phyloP scores from a whole-genome alignment of 2,329 filamentous ascomycete species.

The Cadophora luteo-olivacea region DNA sequence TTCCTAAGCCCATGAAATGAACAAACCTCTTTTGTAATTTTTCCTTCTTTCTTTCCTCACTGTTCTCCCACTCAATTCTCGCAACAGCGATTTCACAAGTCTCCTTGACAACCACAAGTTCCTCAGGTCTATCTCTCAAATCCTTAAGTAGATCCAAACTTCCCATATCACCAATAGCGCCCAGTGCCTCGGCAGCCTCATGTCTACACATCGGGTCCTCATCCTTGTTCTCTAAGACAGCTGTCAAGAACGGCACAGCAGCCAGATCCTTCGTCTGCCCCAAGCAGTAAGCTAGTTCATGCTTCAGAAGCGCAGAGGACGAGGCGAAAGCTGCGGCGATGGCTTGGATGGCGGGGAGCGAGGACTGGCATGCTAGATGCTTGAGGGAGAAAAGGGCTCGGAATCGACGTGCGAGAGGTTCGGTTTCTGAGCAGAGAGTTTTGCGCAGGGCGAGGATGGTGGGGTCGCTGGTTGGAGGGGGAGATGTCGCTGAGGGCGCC shows the following conservation, averaged over 20 bases:
- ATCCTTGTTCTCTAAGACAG: constrained; percentile 76
- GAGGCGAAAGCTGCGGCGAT: constrained; percentile 89
- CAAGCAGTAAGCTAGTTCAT: constrained; percentile 96
- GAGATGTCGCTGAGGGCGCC: constrained; percentile 44
- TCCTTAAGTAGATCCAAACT: constrained; percentile 77
- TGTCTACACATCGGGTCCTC: constrained; percentile 97
- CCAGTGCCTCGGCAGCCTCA: constrained; percentile 94
- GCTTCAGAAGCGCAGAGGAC: constrained; percentile 89
- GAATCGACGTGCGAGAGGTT: constrained; percentile 87
- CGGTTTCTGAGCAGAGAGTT: constrained; percentile 79
- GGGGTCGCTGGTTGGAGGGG: constrained; percentile 39
- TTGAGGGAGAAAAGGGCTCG: constrained; percentile 98
- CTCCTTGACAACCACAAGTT: constrained; percentile 84
- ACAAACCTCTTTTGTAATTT: constrained; percentile 80
- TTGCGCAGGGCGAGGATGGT: constrained; percentile 64
- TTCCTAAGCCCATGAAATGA: constrained; percentile 11
- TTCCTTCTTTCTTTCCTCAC: constrained; percentile 72
- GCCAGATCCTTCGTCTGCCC: constrained; percentile 85
- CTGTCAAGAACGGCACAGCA: constrained; percentile 74
- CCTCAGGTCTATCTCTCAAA: constrained; percentile 76
- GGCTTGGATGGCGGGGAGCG: constrained; percentile 69
- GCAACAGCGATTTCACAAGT: constrained; percentile 97
- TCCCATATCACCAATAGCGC: constrained; percentile 77
- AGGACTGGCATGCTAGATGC: constrained; percentile 77
- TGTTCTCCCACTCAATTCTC: constrained; percentile 92